Base-by-base conservation (phyloP, 1,284 basidiomycete genomes). In the Ustilago xerochloae region DNA sequence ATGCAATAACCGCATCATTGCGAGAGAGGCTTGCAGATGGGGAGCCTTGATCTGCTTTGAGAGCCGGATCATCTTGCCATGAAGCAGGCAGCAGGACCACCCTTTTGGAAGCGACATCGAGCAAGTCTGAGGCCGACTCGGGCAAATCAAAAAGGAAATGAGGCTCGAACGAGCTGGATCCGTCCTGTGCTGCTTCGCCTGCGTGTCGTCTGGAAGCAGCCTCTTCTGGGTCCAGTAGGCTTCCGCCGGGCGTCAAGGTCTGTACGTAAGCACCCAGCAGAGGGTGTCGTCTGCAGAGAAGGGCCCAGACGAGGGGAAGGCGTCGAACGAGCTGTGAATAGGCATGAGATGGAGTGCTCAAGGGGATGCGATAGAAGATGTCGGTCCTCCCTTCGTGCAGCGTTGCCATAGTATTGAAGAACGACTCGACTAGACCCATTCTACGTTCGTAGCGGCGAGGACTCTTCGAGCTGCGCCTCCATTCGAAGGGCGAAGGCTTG, bases 341-440 rank as follows among this genome's bases (percentile, higher is more conserved):
- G 4, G 51, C 54, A 9, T 46, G 6, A 4, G 47, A 30, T 6
- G 65, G 55, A 29, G 63, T 69, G 46, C 48, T 57, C 29, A 74
- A 55, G 22, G 66, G 66, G 3, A 69, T 29, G 18, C 66, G 62
- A 36, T 69, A 66, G 46, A 65, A 74, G 32, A 74, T 74, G 39
- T 74, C 71, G 55, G 71, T 74, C 26, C 65, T 52, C 0, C 71
- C 71, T 52, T 74, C 59, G 55, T 69, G 71, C 18, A 74, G 58
- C 24, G 63, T 63, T 5, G 53, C 64, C 71, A 74, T 74, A 33
- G 71, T 65, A 35, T 69, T 58, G 58, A 74, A 74, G 47, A 74
- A 74, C n/a, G 71, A 62, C 39, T 74, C 71, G 29, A 74, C 55
- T 8, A 74, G 48, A 12, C 71, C 71, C 71, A 74, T 68, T 15